phyloP scores from a whole-genome alignment of 192 early-diverging fungal species.

The Coemansia sp. region DNA sequence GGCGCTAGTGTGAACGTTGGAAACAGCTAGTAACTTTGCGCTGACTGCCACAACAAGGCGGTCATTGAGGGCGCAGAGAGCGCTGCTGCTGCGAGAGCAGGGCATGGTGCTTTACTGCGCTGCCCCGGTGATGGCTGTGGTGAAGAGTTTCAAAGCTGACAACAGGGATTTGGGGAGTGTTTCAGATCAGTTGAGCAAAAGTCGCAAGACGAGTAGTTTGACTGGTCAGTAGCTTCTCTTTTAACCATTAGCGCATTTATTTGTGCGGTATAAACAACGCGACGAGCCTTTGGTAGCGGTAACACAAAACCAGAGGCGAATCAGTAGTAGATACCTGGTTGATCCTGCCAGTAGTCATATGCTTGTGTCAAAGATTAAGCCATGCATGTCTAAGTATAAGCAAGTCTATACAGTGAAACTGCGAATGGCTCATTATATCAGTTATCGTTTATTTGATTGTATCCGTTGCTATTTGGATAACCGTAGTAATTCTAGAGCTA shows the following conservation, averaged over 20 bases:
- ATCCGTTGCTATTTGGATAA: constrained; percentile 72
- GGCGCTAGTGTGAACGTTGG: not conserved
- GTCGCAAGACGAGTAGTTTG: not conserved
- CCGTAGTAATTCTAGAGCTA: constrained; percentile 80
- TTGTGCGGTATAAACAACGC: not conserved
- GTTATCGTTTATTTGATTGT: constrained; percentile 83
- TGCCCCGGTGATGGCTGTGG: not conserved
- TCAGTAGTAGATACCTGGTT: constrained; percentile 59
- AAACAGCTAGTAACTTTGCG: not conserved
- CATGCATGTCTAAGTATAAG: constrained; percentile 73
- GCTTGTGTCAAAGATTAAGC: constrained; percentile 78
- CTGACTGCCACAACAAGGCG: not conserved
- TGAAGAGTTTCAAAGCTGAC: constrained; percentile 10
- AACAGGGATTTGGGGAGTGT: not conserved
- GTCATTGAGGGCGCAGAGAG: not conserved
- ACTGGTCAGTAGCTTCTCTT: not conserved
- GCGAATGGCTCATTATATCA: constrained; percentile 84
- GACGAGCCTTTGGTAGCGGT: not conserved
- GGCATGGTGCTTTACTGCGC: not conserved
- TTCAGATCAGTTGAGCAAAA: not conserved
- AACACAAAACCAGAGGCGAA: too few species aligned
- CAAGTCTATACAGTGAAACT: constrained; percentile 69
- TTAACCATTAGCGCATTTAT: not conserved
- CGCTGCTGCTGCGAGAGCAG: not conserved
- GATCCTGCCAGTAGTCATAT: constrained; percentile 78